A percentile compares a stretch with the other conserved stretches of the same genome.
phyloP scores from a whole-genome alignment of 2,329 filamentous ascomycete genomes.

The Ceratocystis variospora region DNA sequence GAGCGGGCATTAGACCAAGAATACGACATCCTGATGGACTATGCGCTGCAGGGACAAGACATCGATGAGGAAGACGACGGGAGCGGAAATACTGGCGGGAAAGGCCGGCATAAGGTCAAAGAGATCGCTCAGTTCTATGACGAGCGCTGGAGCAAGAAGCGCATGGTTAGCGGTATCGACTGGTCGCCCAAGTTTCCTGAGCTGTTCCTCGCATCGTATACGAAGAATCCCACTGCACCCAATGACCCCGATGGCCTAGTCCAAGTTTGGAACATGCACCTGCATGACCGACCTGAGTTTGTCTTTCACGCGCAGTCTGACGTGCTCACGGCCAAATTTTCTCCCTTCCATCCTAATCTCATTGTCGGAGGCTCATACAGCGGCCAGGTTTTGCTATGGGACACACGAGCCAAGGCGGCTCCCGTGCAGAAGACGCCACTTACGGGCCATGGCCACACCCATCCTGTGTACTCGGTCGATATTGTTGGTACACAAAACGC shows the following conservation, averaged over 20 bases:
- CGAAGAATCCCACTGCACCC: slow-evolving; percentile 88
- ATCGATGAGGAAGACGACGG: slow-evolving; percentile 74
- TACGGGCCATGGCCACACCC: slow-evolving; percentile 87
- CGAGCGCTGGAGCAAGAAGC: slow-evolving; percentile 90
- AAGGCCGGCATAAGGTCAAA: slow-evolving; percentile 61
- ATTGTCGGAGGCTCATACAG: slow-evolving; percentile 95
- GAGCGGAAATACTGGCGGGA: slow-evolving; percentile 52
- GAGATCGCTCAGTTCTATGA: slow-evolving; percentile 91
- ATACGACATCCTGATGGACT: slow-evolving; percentile 92
- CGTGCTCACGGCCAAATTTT: slow-evolving; percentile 89
- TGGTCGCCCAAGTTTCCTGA: slow-evolving; percentile 95
- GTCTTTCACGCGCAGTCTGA: slow-evolving; percentile 94
- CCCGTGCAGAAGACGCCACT: slow-evolving; percentile 94
- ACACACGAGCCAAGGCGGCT: slow-evolving; percentile 75
- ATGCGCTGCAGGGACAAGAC: slow-evolving; percentile 65
- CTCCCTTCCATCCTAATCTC: slow-evolving; percentile 93
- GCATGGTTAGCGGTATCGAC: slow-evolving; percentile 89
- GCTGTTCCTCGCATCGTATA: slow-evolving; percentile 85
- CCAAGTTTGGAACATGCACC: slow-evolving; percentile 92
- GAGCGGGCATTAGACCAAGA: slow-evolving; percentile 90
- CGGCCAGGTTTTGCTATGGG: slow-evolving; percentile 92
- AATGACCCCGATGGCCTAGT: slow-evolving; percentile 88
- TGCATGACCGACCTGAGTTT: slow-evolving; percentile 89
- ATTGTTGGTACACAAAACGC: slow-evolving; percentile 97
- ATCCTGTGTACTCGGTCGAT: slow-evolving; percentile 88